Evolutionary conservation across 2,329 filamentous ascomycete genomes (phyloP).

Genomic region (Colletotrichum spinosum): DNA sequence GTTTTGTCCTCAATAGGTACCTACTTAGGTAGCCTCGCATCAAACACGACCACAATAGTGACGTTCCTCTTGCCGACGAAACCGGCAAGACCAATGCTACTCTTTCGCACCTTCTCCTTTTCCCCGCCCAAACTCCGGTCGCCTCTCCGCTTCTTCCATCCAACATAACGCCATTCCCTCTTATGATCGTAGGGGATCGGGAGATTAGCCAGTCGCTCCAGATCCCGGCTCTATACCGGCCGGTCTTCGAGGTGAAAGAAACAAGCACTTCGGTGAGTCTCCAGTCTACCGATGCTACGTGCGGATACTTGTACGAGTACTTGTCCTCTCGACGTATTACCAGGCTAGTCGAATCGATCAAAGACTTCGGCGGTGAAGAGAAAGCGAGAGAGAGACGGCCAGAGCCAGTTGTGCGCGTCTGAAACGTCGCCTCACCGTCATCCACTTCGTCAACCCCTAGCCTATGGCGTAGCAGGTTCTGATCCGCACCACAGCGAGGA

Average conservation of each 20-base stretch:
- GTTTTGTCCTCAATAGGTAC: too few relatives aligned
- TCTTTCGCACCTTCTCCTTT: neutral
- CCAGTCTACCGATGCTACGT: too few relatives aligned
- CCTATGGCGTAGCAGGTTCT: neutral
- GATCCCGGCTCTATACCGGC: constrained; percentile 5
- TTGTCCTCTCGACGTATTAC: too few relatives aligned
- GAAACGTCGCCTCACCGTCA: too few relatives aligned
- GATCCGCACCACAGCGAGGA: constrained; percentile 11
- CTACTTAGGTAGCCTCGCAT: constrained; percentile 7
- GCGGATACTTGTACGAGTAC: too few relatives aligned
- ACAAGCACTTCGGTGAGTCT: too few relatives aligned
- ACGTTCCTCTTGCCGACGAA: constrained; percentile 11
- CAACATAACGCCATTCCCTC: constrained; percentile 25
- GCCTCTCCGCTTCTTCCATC: constrained; percentile 13
- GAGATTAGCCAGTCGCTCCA: constrained; percentile 21
- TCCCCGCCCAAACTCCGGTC: constrained; percentile 12
- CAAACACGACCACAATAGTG: constrained; percentile 7
- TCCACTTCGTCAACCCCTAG: too few relatives aligned
- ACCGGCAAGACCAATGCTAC: constrained; percentile 1
- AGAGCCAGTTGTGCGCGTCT: too few relatives aligned
- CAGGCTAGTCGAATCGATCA: constrained; percentile 4
- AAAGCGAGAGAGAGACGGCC: neutral
- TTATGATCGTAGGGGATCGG: constrained; percentile 16
- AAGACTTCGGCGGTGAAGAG: neutral
- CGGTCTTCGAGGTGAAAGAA: too few relatives aligned